Evolutionary conservation across 2,329 filamentous ascomycete genomes (phyloP), one percentile per base, ranked within the genome.

Genomic region (Escovopsis sp.): DNA sequence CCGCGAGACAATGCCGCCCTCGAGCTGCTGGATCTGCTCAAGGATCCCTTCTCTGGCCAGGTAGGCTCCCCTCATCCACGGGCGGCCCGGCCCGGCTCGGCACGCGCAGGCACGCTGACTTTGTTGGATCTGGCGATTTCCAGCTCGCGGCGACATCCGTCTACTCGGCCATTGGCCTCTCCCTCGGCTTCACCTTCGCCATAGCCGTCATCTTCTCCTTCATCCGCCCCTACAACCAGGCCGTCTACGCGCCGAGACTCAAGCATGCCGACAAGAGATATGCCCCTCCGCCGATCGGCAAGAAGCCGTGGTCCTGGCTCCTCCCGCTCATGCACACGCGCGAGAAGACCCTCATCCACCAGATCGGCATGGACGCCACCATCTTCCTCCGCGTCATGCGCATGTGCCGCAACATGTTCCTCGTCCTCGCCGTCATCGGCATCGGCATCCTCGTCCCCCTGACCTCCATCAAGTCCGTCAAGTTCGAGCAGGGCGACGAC

Each of bases 341-440:
- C 40, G 90, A 98, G 61, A 62, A 75, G 37, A 70, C 82, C 12
- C 58, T 94, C 41, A 68, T 94, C 17, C 70, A 80, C n/a, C 76
- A 80, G 47, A 77, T 94, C 27, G 90, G 90, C 34, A 66, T 98
- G 62, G 90, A 98, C 58, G 90, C 87, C 8, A 80, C 82, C 8
- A 62, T 98, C 33, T 96, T 98, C 55, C 64, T 98, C 44, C 78
- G 88, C 35, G 87, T 94, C 49, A 73, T 78, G 34, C 71, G 77
- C 45, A 96, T 98, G 90, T 83, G 83, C 51, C 77, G 90, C 40
- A 90, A 94, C 53, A 82, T 96, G 43, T 94, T 96, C 52, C 52
- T 81, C 19, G 60, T 72, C 7, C 60, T 94, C 37, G 70, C 76
- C 19, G 43, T 93, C 6, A 56, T 92, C 23, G 85, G 82, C 14